Conservation (phyloP, 2,329 filamentous ascomycete genomes). For the Neonectria faginata region DNA sequence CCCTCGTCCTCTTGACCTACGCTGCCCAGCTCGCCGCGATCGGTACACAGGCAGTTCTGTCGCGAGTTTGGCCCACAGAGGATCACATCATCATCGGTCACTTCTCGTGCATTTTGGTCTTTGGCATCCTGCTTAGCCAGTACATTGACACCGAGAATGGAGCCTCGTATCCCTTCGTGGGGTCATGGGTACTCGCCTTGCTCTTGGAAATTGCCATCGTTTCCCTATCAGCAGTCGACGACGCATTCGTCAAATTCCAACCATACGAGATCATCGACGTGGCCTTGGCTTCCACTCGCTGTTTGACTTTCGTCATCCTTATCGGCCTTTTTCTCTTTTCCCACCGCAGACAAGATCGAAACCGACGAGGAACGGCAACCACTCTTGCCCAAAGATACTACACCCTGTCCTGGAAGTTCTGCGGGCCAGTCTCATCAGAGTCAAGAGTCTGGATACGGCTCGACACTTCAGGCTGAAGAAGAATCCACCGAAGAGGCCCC, state of each 20-base stretch:
- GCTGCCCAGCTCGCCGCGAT: constrained; percentile 59
- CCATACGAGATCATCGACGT: constrained; percentile 43
- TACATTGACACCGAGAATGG: constrained; percentile 63
- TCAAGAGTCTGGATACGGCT: constrained; percentile 55
- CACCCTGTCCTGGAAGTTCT: constrained; percentile 39
- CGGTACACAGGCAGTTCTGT: constrained; percentile 50
- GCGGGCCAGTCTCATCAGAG: constrained; percentile 33
- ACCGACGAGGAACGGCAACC: constrained; percentile 70
- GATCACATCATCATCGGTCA: constrained; percentile 67
- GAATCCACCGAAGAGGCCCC: constrained; percentile 53
- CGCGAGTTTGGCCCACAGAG: constrained; percentile 55
- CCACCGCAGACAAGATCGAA: constrained; percentile 37
- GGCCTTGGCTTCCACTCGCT: constrained; percentile 35
- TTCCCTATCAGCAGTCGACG: constrained; percentile 38
- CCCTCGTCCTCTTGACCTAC: constrained; percentile 59
- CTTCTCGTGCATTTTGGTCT: constrained; percentile 72
- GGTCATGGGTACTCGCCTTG: constrained; percentile 70
- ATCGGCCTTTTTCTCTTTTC: constrained; percentile 28
- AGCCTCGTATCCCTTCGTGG: constrained; percentile 73
- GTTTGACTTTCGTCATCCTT: constrained; percentile 36
- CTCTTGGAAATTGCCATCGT: constrained; percentile 65
- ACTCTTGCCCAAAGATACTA: constrained; percentile 57
- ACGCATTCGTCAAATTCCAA: constrained; percentile 13
- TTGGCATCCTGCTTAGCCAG: constrained; percentile 68
- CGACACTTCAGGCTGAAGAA: constrained; percentile 53